Percentiles rank a stretch among this genome's conserved stretches.
Conservation (phyloP, 1,284 basidiomycete species). For the Golubevia pallescens region DNA sequence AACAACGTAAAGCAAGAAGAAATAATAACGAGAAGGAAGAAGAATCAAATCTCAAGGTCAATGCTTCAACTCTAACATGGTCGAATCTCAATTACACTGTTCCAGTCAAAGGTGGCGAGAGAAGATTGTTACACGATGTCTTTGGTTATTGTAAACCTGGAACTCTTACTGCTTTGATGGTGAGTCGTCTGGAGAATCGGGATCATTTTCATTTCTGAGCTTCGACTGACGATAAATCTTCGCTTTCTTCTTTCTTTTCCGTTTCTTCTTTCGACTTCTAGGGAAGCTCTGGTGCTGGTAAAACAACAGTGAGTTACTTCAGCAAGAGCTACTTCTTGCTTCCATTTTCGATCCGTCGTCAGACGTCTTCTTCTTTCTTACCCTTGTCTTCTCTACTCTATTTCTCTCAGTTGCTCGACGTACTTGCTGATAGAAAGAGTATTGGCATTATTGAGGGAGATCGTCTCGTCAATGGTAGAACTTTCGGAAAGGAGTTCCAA, state of each 20-base stretch:
- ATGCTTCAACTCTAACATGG: conserved; percentile 28
- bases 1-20: conserved; percentile 23
- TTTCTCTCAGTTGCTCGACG: conserved; percentile 24
- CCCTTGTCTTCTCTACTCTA: too few relatives aligned
- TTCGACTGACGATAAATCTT: too few relatives aligned
- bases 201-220: too few relatives aligned
- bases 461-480: conserved; percentile 41
- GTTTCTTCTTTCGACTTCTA: too few relatives aligned
- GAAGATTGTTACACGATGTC: conserved; percentile 43
- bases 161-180: conserved; percentile 50
- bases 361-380: too few relatives aligned
- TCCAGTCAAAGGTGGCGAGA: conserved; percentile 45
- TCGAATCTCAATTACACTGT: conserved; percentile 39
- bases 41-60: conserved; percentile 23
- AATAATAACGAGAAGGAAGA: conserved; percentile 10
- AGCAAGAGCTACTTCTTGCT: too few relatives aligned
- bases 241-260: too few relatives aligned
- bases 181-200: too few relatives aligned
- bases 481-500: conserved; percentile 46
- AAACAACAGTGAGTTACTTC: too few relatives aligned
- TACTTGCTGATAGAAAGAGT: conserved; percentile 49
- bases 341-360: too few relatives aligned
- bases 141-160: conserved; percentile 47
- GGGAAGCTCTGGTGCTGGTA: too few relatives aligned
- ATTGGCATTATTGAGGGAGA: conserved; percentile 51